A percentile compares a stretch with the other conserved stretches of the same genome.
Conservation (phyloP, 257 asterid genomes). For the Henckelia pumila region DNA sequence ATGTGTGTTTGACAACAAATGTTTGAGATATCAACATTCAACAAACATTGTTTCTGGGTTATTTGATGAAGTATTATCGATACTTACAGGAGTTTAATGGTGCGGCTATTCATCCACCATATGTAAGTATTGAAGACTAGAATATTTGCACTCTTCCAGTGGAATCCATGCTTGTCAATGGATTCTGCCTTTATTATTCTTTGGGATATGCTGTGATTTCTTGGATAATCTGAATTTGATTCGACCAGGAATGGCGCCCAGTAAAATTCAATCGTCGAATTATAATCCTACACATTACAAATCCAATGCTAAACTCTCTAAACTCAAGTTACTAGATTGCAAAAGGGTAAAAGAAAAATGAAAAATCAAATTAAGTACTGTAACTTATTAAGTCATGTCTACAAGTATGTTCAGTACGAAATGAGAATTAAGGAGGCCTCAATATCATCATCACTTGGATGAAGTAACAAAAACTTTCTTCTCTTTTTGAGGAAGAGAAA, state of each 20-base stretch:
- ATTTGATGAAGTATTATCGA: not conserved
- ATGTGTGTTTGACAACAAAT: too few species aligned
- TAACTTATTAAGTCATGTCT: too few species aligned
- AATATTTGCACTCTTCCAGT: slow-evolving; percentile 48
- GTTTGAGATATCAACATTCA: too few species aligned
- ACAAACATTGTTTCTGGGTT: not conserved
- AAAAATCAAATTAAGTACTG: too few species aligned
- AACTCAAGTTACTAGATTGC: not conserved
- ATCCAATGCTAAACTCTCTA: not conserved
- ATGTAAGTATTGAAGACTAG: slow-evolving; percentile 62
- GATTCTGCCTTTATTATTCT: slow-evolving; percentile 41
- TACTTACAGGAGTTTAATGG: slow-evolving; percentile 26
- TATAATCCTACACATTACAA: slow-evolving; percentile 38
- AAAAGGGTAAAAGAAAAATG: too few species aligned
- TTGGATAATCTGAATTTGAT: slow-evolving; percentile 60
- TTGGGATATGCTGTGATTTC: slow-evolving; percentile 40
- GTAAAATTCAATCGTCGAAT: slow-evolving; percentile 51
- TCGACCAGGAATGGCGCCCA: slow-evolving; percentile 67
- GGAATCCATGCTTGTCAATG: slow-evolving; percentile 45
- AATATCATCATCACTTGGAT: too few species aligned
- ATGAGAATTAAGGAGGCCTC: too few species aligned
- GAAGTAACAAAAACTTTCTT: too few species aligned
- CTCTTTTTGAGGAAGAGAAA: too few species aligned
- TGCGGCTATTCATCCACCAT: slow-evolving; percentile 57
- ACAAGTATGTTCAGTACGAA: too few species aligned